phyloP scores from a whole-genome alignment of 2,329 filamentous ascomycete species.

The Beauveria rudraprayagi region DNA sequence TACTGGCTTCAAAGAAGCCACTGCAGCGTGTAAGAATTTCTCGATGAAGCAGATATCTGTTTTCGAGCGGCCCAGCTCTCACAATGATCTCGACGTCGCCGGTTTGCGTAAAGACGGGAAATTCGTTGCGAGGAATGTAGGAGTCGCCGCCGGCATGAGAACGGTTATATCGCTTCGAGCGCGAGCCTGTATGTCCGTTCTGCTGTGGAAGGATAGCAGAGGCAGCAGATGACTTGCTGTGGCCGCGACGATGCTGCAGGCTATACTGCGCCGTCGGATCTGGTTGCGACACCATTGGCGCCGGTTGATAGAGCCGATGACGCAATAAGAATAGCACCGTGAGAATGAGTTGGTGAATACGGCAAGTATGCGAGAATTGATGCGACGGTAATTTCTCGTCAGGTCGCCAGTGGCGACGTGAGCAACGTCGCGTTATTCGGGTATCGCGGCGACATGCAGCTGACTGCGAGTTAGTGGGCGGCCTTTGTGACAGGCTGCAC shows the following conservation, averaged over 20 bases:
- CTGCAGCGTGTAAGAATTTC: slow-evolving; percentile 85
- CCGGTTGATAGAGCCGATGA: neutral
- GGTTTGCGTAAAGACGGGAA: slow-evolving; percentile 80
- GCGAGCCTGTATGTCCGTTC: slow-evolving; percentile 35
- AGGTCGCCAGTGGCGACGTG: slow-evolving; percentile 4
- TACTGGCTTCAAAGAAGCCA: slow-evolving; percentile 86
- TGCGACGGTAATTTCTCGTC: neutral
- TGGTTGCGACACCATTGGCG: slow-evolving; percentile 54
- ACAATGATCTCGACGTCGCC: slow-evolving; percentile 90
- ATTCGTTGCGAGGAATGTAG: slow-evolving; percentile 75
- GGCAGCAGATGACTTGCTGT: slow-evolving; percentile 50
- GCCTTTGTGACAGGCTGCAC: slow-evolving; percentile 8
- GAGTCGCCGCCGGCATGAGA: slow-evolving; percentile 69
- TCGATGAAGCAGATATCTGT: slow-evolving; percentile 78
- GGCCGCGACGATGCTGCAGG: slow-evolving; percentile 24
- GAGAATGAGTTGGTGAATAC: neutral
- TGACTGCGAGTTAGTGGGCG: neutral
- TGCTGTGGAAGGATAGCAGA: slow-evolving; percentile 29
- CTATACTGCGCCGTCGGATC: slow-evolving; percentile 27
- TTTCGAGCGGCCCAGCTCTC: slow-evolving; percentile 53
- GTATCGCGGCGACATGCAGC: neutral
- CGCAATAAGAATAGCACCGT: neutral
- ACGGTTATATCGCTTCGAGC: slow-evolving; percentile 65
- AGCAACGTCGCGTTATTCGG: slow-evolving; percentile 1
- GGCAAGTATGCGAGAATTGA: neutral